Conservation (phyloP, 2,329 filamentous ascomycete species). For the Xylaria sp. region DNA sequence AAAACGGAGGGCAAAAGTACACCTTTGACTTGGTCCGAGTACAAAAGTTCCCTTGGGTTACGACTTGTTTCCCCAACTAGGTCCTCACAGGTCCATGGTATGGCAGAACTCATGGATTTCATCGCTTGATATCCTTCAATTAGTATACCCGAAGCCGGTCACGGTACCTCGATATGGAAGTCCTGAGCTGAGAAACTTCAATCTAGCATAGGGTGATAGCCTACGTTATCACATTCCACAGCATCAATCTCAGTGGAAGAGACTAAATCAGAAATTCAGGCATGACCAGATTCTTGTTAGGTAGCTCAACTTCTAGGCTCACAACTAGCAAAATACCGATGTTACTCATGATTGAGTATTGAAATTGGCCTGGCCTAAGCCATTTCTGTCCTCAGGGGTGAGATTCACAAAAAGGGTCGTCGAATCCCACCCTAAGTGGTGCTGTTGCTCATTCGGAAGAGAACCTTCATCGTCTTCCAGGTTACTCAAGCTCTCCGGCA, state of each 20-base stretch:
- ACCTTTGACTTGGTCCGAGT: too few species aligned
- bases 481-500: background rate
- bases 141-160: background rate
- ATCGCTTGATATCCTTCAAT: background rate
- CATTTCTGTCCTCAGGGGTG: background rate
- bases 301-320: conserved; percentile 9
- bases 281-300: conserved; percentile 7
- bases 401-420: background rate
- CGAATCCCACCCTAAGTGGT: background rate
- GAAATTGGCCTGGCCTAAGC: background rate
- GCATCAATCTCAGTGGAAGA: background rate
- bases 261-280: background rate
- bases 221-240: conserved; percentile 4
- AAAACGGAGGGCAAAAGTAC: background rate
- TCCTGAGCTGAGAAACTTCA: background rate
- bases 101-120: background rate
- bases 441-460: conserved; percentile 2
- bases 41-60: too few species aligned
- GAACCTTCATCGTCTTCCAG: conserved; percentile 1
- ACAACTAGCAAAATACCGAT: conserved; percentile 8
- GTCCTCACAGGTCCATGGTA: background rate
- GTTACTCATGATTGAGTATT: conserved; percentile 4
- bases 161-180: background rate
- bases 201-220: background rate
- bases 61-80: too few species aligned